phyloP scores from a whole-genome alignment of 305 asterid species.

The Caryopteris hybrid region DNA sequence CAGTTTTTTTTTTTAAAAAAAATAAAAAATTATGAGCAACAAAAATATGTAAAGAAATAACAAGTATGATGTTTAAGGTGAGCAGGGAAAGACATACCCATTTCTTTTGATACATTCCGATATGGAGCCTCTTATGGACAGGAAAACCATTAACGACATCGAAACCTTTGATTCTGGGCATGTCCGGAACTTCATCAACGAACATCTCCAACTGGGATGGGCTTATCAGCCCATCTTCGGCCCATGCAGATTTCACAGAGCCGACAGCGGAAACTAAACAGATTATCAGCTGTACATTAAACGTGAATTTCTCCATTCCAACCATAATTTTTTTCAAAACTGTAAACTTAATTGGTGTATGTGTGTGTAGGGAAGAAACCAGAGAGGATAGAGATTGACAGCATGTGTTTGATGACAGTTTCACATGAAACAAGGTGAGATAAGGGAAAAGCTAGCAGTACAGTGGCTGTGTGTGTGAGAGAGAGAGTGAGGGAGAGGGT shows the following conservation, averaged over 20 bases:
- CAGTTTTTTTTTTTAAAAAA: no score
- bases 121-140: constrained; percentile 33
- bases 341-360: not conserved
- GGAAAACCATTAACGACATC: constrained; percentile 29
- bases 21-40: no score
- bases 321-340: not conserved
- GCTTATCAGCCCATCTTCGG: constrained; percentile 29
- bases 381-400: not conserved
- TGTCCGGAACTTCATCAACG: constrained; percentile 63
- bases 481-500: not conserved
- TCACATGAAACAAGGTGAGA: not conserved
- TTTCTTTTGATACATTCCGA: constrained; percentile 75
- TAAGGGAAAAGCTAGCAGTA: not conserved
- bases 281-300: not conserved
- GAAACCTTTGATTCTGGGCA: constrained; percentile 65
- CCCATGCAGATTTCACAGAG: constrained; percentile 40
- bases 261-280: constrained; percentile 6
- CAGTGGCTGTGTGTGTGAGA: not conserved
- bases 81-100: constrained; percentile 64
- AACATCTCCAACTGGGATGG: constrained; percentile 54
- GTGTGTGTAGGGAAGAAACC: not conserved
- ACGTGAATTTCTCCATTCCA: not conserved
- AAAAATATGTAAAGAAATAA: no score
- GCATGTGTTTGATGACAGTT: not conserved
- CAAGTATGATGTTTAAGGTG: no score